A percentile compares a stretch with the other conserved stretches of the same genome.
Evolutionary conservation across 345 rosid genomes (phyloP).

Genomic region (Limnanthes douglasii): DNA sequence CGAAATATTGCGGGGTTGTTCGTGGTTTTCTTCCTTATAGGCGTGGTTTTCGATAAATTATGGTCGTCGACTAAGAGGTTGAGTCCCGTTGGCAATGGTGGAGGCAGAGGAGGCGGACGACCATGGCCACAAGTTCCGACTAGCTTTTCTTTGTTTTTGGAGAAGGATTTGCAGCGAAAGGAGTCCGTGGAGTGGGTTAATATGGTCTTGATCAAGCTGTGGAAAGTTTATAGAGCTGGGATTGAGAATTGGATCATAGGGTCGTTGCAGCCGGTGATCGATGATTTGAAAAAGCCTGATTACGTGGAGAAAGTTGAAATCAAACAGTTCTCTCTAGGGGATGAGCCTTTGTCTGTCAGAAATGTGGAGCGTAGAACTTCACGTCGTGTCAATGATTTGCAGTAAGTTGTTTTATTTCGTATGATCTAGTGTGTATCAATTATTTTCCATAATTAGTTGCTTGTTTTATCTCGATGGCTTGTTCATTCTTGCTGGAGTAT

Average conservation of each 20-base stretch:
- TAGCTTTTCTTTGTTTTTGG: conserved; percentile 68
- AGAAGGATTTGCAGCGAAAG: conserved; percentile 91
- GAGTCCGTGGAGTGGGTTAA: conserved; percentile 99
- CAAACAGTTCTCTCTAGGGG: conserved; percentile 89
- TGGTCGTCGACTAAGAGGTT: conserved; percentile 63
- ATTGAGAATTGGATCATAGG: conserved; percentile 91
- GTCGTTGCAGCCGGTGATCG: conserved; percentile 93
- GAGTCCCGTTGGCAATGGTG: conserved; percentile 12
- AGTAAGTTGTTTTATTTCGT: conserved; percentile 33
- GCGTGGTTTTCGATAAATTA: conserved; percentile 73
- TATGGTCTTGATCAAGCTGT: conserved; percentile 90
- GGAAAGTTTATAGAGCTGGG: conserved; percentile 92
- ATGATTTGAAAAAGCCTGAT: conserved; percentile 82
- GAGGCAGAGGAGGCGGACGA: conserved; percentile 21
- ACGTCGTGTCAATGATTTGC: conserved; percentile 83
- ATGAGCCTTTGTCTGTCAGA: conserved; percentile 87
- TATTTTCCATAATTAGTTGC: not conserved
- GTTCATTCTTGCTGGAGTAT: too few species aligned
- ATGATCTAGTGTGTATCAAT: conserved; percentile 1
- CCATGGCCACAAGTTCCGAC: conserved; percentile 81
- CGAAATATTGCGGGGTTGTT: conserved; percentile 50
- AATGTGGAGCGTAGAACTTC: conserved; percentile 95
- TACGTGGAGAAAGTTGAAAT: conserved; percentile 88
- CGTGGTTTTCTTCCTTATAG: conserved; percentile 83
- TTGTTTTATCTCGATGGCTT: too few species aligned